Base-by-base conservation (phyloP, 129 eudicot species). In the Chrysanthemum makinoi region DNA sequence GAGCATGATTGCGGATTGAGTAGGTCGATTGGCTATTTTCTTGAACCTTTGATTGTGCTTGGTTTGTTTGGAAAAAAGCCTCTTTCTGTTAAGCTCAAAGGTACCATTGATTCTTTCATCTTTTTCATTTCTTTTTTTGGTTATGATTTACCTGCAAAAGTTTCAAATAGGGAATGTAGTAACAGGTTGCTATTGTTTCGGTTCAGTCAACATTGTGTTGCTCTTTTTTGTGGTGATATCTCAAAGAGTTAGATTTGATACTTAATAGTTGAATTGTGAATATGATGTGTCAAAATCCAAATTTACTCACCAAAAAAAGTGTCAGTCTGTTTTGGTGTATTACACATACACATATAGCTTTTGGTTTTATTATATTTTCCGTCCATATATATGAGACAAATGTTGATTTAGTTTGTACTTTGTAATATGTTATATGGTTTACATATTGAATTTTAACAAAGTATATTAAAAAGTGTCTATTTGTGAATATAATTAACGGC, bases 1-100 rank as follows among this genome's bases (percentile, higher is more conserved):
- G 88, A 80, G 51, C 97, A 90, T 47, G 96, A 94, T 75, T 94
- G 99, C 51, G 91, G 90, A 5, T 58, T 86, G 51, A 84, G 81
- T 75, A 86, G 96, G 10, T 79, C 96, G 18, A 90, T 94, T 35
- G 96, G 97, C 16, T 94, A 88, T 66, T 94, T 90, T 68, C 60
- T 94, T 68, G 97, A 94, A 81, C 97, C 99, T 5, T 75, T 94
- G 74, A 72, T 88, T 60, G 86, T 94, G 81, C 79, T 90, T 46
- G 94, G 83, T 59, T 86, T 94, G 83, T 94, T 94, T 35, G 97
- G 88, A 75, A 90, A 94, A 82, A 94, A 88, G 46, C 87, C 97
- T 11, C 89, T 88, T 62, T 80, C 80, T 19, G 90, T 94, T 58
- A 84, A 84, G 71, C 97, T 94, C 16, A 87, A 79, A 87, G 98